phyloP scores from a whole-genome alignment of 768 basidiomycete species.

The Phylloporus arenicola region DNA sequence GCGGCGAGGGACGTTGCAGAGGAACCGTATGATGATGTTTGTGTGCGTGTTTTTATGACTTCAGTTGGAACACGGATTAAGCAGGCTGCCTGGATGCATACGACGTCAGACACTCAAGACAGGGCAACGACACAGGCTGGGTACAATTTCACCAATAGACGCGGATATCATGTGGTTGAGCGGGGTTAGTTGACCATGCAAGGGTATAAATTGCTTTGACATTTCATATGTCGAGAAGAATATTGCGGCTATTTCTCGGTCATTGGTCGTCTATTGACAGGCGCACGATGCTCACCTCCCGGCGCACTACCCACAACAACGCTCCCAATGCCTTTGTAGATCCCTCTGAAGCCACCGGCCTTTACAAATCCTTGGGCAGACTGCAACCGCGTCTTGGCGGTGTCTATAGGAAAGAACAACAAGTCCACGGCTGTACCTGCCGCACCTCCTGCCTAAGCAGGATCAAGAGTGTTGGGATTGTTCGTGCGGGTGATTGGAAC shows the following conservation, averaged over 20 bases:
- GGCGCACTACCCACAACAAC: slow-evolving; percentile 94
- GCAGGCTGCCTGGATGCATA: slow-evolving; percentile 64
- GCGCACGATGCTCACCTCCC: slow-evolving; percentile 59
- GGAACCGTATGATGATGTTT: slow-evolving; percentile 73
- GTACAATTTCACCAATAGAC: slow-evolving; percentile 55
- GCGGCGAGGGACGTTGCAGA: slow-evolving; percentile 58
- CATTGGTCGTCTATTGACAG: not conserved
- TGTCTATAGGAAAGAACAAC: slow-evolving; percentile 95
- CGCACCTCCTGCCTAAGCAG: slow-evolving; percentile 71
- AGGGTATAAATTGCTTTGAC: slow-evolving; percentile 70
- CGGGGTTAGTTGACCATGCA: slow-evolving; percentile 56
- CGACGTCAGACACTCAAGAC: slow-evolving; percentile 8
- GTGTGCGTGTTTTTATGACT: slow-evolving; percentile 89
- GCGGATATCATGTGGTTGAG: slow-evolving; percentile 59
- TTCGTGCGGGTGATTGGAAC: slow-evolving; percentile 11
- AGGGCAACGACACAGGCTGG: slow-evolving; percentile 5
- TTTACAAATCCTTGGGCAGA: slow-evolving; percentile 77
- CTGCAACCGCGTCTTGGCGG: slow-evolving; percentile 92
- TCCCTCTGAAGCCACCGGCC: slow-evolving; percentile 83
- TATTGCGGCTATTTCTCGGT: slow-evolving; percentile 60
- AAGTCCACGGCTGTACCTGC: slow-evolving; percentile 93
- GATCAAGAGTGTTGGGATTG: slow-evolving; percentile 7
- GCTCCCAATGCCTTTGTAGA: slow-evolving; percentile 93
- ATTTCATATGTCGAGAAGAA: slow-evolving; percentile 96
- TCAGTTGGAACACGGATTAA: slow-evolving; percentile 93